These are phyloP conservation scores for Penicillium angulare DNA, from an alignment of 495 filamentous ascomycete species.

Conservation along the genomic window DNA sequence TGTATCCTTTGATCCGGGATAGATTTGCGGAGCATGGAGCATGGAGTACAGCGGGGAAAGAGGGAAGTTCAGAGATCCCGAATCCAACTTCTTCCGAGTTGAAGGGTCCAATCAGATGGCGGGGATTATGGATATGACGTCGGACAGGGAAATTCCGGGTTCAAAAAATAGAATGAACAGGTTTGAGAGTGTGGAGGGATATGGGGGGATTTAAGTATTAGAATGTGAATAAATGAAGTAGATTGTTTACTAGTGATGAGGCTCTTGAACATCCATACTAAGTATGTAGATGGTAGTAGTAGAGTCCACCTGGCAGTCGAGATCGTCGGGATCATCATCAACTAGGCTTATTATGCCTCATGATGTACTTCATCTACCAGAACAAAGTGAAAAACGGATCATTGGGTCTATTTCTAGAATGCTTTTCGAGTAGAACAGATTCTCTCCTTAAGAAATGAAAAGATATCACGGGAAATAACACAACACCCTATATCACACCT, in stretches of 20 bases:
- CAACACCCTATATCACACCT: slow-evolving; percentile 27
- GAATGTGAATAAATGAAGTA: neutral
- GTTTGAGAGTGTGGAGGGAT: neutral
- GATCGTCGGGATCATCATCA: slow-evolving; percentile 4
- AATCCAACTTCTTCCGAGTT: slow-evolving; percentile 8
- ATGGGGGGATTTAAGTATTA: neutral
- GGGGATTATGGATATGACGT: slow-evolving; percentile 28
- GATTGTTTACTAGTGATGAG: no score
- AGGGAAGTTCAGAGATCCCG: slow-evolving; percentile 17
- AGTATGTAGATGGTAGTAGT: neutral
- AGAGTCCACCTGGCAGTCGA: neutral
- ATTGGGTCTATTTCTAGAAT: slow-evolving; percentile 30
- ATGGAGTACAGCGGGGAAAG: slow-evolving; percentile 2
- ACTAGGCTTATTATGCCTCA: no score
- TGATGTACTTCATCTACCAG: neutral
- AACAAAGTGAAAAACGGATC: slow-evolving; percentile 1
- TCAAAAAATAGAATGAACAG: neutral
- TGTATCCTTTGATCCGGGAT: slow-evolving; percentile 9
- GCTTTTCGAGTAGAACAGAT: slow-evolving; percentile 24
- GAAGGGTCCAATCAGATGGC: slow-evolving; percentile 20
- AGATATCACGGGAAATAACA: neutral
- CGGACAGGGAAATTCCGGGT: slow-evolving; percentile 17
- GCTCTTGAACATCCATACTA: no score
- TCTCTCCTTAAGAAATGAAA: slow-evolving; percentile 9
- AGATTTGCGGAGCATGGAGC: slow-evolving; percentile 7